A percentile compares a stretch with the other conserved stretches of the same genome.
Conservation (phyloP, 1,139 yeast genomes). For the Kurtzmaniella quercitrusa region DNA sequence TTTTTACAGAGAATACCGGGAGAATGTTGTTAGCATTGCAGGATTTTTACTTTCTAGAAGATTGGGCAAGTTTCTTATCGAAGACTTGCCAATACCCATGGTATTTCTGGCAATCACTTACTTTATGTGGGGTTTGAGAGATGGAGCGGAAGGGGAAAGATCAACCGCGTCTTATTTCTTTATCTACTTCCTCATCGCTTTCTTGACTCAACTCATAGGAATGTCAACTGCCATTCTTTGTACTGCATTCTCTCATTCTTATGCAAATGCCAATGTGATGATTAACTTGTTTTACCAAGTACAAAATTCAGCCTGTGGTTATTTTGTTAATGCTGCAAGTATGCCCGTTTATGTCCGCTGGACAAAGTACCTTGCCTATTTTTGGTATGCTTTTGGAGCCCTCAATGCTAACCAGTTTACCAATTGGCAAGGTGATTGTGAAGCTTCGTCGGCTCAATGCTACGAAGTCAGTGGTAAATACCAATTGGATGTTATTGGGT, state of each 20-base stretch:
- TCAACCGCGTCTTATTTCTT: slow-evolving; percentile 45
- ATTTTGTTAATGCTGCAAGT: slow-evolving; percentile 65
- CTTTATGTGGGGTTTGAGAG: slow-evolving; percentile 73
- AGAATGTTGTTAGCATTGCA: slow-evolving; percentile 59
- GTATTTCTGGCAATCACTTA: slow-evolving; percentile 60
- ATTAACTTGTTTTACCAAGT: slow-evolving; percentile 64
- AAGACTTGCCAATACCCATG: slow-evolving; percentile 64
- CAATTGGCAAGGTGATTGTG: slow-evolving; percentile 57
- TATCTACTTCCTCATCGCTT: slow-evolving; percentile 53
- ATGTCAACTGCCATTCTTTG: slow-evolving; percentile 54
- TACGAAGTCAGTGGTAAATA: slow-evolving; percentile 50
- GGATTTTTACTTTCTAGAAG: slow-evolving; percentile 71
- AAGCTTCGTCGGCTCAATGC: slow-evolving; percentile 28
- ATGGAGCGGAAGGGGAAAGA: slow-evolving; percentile 13
- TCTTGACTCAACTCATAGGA: slow-evolving; percentile 55
- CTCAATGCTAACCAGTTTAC: slow-evolving; percentile 62
- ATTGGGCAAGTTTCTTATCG: slow-evolving; percentile 60
- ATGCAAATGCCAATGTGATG: slow-evolving; percentile 59
- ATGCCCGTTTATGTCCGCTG: slow-evolving; percentile 87
- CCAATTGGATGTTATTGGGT: slow-evolving; percentile 57
- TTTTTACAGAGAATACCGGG: slow-evolving; percentile 72
- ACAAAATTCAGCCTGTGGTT: slow-evolving; percentile 79
- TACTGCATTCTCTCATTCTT: slow-evolving; percentile 61
- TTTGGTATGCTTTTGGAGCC: slow-evolving; percentile 79
- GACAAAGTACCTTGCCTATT: slow-evolving; percentile 70